Conservation (phyloP, 2,329 filamentous ascomycete genomes). For the Albophoma yamanashiensis region DNA sequence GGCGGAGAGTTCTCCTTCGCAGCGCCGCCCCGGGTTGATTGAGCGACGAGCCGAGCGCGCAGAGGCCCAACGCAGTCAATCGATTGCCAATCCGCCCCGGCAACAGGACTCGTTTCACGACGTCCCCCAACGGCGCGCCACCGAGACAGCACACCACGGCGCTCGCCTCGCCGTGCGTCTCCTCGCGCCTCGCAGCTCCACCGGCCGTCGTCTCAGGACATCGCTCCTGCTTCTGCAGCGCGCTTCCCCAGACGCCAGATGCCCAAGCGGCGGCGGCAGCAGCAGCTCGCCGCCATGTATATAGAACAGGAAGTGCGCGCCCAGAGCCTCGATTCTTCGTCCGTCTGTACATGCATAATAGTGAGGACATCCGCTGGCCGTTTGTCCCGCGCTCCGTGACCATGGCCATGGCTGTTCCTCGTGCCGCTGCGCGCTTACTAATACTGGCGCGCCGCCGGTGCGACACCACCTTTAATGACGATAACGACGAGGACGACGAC, state of each 20-base stretch:
- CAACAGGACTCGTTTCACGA: background rate
- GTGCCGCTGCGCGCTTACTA: background rate
- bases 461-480: background rate
- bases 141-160: background rate
- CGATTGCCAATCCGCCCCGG: background rate
- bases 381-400: background rate
- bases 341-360: background rate
- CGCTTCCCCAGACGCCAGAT: background rate
- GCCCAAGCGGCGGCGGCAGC: background rate
- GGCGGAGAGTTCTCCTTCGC: background rate
- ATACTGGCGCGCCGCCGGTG: background rate
- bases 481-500: constrained; percentile 5
- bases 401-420: background rate
- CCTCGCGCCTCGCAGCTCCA: background rate
- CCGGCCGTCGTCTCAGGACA: background rate
- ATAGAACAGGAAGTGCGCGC: too few species aligned
- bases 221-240: background rate
- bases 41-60: background rate
- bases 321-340: background rate
- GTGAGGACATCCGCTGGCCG: background rate
- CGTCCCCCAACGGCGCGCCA: background rate
- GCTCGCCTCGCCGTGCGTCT: background rate
- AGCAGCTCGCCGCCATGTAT: background rate
- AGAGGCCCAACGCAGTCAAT: too few species aligned
- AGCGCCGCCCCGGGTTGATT: too few species aligned